Percentiles rank a stretch among this genome's conserved stretches.
phyloP scores from a whole-genome alignment of 495 filamentous ascomycete species.

The Tuber magnatum region DNA sequence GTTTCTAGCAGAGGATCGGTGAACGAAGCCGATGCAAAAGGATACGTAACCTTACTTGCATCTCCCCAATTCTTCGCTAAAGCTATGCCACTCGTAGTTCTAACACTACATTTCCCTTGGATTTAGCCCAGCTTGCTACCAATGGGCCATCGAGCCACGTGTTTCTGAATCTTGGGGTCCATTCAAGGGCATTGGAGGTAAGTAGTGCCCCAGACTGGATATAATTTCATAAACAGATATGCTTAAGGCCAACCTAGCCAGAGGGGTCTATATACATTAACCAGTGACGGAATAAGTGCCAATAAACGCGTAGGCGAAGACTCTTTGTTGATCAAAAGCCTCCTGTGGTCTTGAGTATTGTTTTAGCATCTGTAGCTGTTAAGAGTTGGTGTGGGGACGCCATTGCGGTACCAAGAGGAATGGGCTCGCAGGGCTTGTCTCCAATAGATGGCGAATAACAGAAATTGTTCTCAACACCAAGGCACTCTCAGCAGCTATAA shows the following conservation, averaged over 20 bases:
- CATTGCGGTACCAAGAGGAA: background rate
- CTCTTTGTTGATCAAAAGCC: background rate
- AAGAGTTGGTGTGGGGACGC: background rate
- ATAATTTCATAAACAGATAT: background rate
- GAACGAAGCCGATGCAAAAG: background rate
- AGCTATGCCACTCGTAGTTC: background rate
- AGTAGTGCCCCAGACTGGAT: background rate
- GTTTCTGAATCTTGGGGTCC: background rate
- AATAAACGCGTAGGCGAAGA: background rate
- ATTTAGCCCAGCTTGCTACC: background rate
- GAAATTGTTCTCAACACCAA: background rate
- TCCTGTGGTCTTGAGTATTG: background rate
- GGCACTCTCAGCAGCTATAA: background rate
- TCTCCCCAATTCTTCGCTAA: background rate
- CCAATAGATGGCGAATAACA: background rate
- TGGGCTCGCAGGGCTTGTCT: background rate
- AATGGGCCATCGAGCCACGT: background rate
- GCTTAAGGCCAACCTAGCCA: background rate
- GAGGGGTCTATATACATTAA: background rate
- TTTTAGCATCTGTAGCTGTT: background rate
- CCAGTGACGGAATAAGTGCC: background rate
- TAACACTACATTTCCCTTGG: background rate
- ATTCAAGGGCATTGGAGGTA: background rate
- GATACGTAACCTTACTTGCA: background rate
- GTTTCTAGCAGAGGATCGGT: background rate